Percentiles rank a stretch among this genome's conserved stretches.
These are phyloP conservation scores for Clavariopsis aquatica DNA, from an alignment of 495 filamentous ascomycete species.

Conservation along the genomic window DNA sequence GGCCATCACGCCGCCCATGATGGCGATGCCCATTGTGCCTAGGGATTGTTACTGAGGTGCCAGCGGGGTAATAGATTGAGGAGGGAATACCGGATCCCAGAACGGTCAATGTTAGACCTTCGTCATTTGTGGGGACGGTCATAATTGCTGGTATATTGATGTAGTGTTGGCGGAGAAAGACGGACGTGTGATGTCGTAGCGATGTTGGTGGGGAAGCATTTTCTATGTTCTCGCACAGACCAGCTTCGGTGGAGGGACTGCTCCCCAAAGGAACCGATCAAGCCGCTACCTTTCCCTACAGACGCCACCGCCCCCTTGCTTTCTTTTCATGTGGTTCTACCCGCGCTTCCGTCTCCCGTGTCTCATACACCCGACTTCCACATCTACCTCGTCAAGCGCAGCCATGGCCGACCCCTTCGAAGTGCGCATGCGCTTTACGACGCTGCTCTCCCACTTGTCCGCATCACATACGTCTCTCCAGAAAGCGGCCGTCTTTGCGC, in stretches of 20 bases:
- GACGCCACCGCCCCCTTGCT: not conserved
- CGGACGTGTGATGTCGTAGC: not conserved
- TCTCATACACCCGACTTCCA: not conserved
- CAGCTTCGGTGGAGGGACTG: not conserved
- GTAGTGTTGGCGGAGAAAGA: constrained; percentile 1
- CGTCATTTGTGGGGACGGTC: constrained; percentile 13
- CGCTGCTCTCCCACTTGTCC: constrained; percentile 81
- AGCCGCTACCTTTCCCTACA: not conserved
- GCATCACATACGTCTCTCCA: constrained; percentile 84
- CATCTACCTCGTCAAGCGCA: constrained; percentile 38
- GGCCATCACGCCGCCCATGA: constrained; percentile 75
- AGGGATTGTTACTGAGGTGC: constrained; percentile 13
- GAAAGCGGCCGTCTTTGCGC: constrained; percentile 91
- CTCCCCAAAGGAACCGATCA: not conserved
- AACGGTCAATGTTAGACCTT: constrained; percentile 63
- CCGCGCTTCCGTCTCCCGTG: not conserved
- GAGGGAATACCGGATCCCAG: constrained; percentile 69
- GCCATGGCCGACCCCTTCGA: constrained; percentile 94
- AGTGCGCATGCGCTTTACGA: constrained; percentile 94
- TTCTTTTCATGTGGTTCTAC: not conserved
- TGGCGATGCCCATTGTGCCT: constrained; percentile 83
- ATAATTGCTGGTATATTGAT: constrained; percentile 7
- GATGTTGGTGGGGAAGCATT: not conserved
- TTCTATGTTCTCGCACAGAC: not conserved
- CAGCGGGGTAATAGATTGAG: constrained; percentile 6